These are phyloP conservation scores for Lodderomyces orthopsilosis DNA, from an alignment of 1,139 yeast genomes.

Conservation along the genomic window DNA sequence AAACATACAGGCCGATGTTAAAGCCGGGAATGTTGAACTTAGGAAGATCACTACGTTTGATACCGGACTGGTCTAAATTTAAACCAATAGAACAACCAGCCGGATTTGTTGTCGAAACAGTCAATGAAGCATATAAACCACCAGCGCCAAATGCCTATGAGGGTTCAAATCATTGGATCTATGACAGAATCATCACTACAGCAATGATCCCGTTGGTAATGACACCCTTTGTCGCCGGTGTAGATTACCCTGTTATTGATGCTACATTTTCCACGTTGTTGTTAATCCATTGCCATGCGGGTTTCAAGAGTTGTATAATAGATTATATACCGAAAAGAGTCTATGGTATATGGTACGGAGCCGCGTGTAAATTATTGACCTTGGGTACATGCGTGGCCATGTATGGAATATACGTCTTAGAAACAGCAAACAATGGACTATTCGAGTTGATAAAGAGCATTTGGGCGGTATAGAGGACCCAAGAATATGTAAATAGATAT, in stretches of 20 bases:
- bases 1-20: background rate
- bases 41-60: constrained; percentile 28
- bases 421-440: constrained; percentile 51
- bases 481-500: background rate
- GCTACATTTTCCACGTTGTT: constrained; percentile 53
- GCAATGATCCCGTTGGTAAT: constrained; percentile 64
- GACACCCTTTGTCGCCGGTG: constrained; percentile 60
- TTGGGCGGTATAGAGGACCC: constrained; percentile 32
- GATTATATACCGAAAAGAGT: constrained; percentile 77
- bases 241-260: constrained; percentile 50
- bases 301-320: constrained; percentile 73
- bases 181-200: constrained; percentile 58
- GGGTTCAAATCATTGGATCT: constrained; percentile 74
- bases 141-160: constrained; percentile 55
- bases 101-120: constrained; percentile 70
- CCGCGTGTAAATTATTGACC: constrained; percentile 59
- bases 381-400: constrained; percentile 62
- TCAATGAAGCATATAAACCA: constrained; percentile 67
- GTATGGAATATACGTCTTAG: constrained; percentile 67
- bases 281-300: constrained; percentile 65
- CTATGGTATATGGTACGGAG: constrained; percentile 63
- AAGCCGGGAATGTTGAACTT: constrained; percentile 5
- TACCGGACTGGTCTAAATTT: constrained; percentile 46
- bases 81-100: constrained; percentile 71
- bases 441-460: constrained; percentile 43